Base-by-base conservation (phyloP, 176 grass and related monocot species). In the Pontederia crassipes region DNA sequence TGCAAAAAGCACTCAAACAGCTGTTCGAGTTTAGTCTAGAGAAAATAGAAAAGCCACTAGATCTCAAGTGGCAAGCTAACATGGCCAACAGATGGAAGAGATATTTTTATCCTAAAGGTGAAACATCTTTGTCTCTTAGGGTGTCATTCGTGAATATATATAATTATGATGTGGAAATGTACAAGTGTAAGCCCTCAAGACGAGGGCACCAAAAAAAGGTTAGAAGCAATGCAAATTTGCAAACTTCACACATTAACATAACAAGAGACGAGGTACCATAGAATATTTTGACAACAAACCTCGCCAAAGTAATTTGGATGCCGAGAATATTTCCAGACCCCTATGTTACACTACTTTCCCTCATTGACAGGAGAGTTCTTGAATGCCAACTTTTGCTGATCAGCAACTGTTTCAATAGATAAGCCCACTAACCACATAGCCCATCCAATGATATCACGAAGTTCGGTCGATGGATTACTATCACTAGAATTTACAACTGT, bases 291-390 rank as follows among this genome's bases (percentile, higher is more conserved):
- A 14, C 15, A 58, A 79, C 72, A 64, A 48, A 88, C 92, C 92
- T 91, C 92, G 1, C 92, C 92, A 80, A 97, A 91, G 75, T 97
- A 97, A 82, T 97, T 97, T 52, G 92, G 92, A 54, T 97, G 92
- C 18, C 84, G 87, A 13, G 92, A 65, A 80, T 88, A 97, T 68
- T 89, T 91, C 92, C 92, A 97, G 66, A 97, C 18, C 45, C 87
- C 87, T 1, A 57, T 80, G 49, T 82, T 50, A 68, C 92, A 97
- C 92, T 87, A 97, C 64, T 77, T 97, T 48, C 84, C 92, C 53
- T 17, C 82, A 55, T 97, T 97, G 35, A 50, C 78, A 58, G 78
- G 67, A 67, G 72, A 73, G 65, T 97, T 97, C 57, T 97, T 97
- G 78, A 91, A 97, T 48, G 13, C 10, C 52, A 97, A 79, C 76